Percentiles rank a stretch among this genome's conserved stretches.
Evolutionary conservation across 768 basidiomycete species (phyloP).

Genomic region (Collybia sp.): DNA sequence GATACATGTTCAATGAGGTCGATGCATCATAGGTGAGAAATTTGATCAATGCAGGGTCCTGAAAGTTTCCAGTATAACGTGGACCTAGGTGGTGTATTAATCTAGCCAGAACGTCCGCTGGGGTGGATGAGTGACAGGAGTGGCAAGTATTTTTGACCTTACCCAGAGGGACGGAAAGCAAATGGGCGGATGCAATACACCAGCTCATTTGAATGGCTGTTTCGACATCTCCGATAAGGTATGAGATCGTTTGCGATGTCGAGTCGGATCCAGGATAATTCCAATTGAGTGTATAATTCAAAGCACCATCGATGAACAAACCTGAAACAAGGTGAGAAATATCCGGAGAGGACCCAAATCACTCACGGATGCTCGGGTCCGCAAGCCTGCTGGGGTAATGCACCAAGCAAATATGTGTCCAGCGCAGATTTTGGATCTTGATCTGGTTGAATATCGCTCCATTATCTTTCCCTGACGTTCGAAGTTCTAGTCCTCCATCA

Average conservation of each 20-base stretch:
- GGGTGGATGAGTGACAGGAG: slow-evolving; percentile 3
- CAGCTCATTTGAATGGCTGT: slow-evolving; percentile 46
- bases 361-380: slow-evolving; percentile 59
- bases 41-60: slow-evolving; percentile 61
- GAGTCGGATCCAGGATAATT: slow-evolving; percentile 53
- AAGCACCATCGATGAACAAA: slow-evolving; percentile 68
- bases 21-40: slow-evolving; percentile 85
- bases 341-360: background rate
- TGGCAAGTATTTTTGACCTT: slow-evolving; percentile 2
- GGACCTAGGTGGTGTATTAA: slow-evolving; percentile 82
- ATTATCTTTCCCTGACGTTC: slow-evolving; percentile 31
- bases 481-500: slow-evolving; percentile 54
- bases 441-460: slow-evolving; percentile 39
- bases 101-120: slow-evolving; percentile 68
- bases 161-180: slow-evolving; percentile 60
- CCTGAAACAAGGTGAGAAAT: slow-evolving; percentile 33
- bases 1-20: slow-evolving; percentile 78
- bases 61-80: slow-evolving; percentile 71
- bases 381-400: slow-evolving; percentile 55
- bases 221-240: slow-evolving; percentile 54
- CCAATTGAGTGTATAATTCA: slow-evolving; percentile 60
- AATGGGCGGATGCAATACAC: slow-evolving; percentile 64
- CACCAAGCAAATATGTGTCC: slow-evolving; percentile 70
- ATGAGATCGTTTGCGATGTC: slow-evolving; percentile 29
- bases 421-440: slow-evolving; percentile 48